Evolutionary conservation across 208 protist species (phyloP).

Genomic region (Tritrichomonas foetus): DNA sequence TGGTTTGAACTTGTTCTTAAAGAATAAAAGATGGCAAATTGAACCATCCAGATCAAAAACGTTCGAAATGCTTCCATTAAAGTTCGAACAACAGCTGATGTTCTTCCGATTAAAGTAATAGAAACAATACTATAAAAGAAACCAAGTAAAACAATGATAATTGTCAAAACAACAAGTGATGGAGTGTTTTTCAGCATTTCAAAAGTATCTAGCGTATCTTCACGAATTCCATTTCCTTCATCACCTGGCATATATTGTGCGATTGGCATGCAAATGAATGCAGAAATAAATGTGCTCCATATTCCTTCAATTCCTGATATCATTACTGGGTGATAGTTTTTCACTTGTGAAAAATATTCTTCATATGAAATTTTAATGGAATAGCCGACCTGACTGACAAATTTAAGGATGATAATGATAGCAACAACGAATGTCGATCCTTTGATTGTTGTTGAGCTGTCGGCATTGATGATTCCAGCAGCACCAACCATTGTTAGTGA

Average conservation of each 20-base stretch:
- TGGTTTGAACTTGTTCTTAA: background rate
- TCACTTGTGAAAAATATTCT: background rate
- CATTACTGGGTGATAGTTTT: background rate
- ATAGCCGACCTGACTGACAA: background rate
- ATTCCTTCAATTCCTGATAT: background rate
- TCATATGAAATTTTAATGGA: background rate
- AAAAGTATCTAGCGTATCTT: conserved; percentile 19
- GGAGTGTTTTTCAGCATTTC: background rate
- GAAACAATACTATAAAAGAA: background rate
- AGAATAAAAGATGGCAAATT: background rate
- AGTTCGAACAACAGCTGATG: background rate
- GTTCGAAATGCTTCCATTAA: background rate
- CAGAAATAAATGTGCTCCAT: background rate
- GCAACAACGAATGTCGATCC: background rate
- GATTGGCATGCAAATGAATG: background rate
- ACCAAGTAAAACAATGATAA: background rate
- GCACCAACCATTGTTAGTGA: background rate
- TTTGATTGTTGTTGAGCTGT: background rate
- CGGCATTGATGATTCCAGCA: background rate
- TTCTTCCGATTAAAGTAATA: background rate
- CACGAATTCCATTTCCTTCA: background rate
- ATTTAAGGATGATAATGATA: background rate
- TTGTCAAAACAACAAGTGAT: background rate
- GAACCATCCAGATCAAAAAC: background rate
- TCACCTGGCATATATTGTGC: background rate